Base-by-base conservation (phyloP, 2,329 filamentous ascomycete species). In the Xylaria sp. region DNA sequence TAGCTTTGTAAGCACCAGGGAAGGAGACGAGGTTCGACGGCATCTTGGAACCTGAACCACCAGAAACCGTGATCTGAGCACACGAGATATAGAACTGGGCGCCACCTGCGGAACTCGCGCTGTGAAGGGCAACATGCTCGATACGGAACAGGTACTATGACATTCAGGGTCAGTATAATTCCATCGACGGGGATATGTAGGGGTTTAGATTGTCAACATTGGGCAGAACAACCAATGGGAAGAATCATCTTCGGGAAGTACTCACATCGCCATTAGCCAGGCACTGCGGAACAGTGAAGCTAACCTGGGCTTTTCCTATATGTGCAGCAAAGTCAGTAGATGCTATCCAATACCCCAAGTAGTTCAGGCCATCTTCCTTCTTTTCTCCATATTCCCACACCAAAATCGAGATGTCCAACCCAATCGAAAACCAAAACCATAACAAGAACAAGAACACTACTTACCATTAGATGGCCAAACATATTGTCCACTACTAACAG, bases 11-110 rank as follows among this genome's bases (percentile, higher is more conserved):
- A 20, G 77, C 77, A 51, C 78, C 76, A 0, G 78, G 77, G 71
- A 79, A 78, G 2, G 78, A 73, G 20, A 79, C 78, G 23, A 78
- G 72, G 25, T 72, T 73, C 3, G 72, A 60, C 12, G 75, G 75
- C 31, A 66, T 71, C 58, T 71, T 73, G 31, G 62, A 72, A 3
- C 78, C 79, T 3, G 76, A 75, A 46, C 79, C 78, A 57, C 79
- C 79, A 3, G 71, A 71, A 60, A 81, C 78, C 62, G 68, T 73
- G 9, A 80, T 64, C 74, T 81, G 79, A 8, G 77, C 79, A 60
- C 79, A 80, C 18, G 76, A 75, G 69, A 80, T 73, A 73, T 80
- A 80, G 74, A 80, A 80, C 72, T 81, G 79, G 5, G 79, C 79
- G 56, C 79, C 79, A 62, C 75, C 74, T 2, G 75, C 74, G n/a